Percentiles rank a stretch among this genome's conserved stretches.
Conservation (phyloP, 176 grass and related monocot genomes). For the Typha latifolia region DNA sequence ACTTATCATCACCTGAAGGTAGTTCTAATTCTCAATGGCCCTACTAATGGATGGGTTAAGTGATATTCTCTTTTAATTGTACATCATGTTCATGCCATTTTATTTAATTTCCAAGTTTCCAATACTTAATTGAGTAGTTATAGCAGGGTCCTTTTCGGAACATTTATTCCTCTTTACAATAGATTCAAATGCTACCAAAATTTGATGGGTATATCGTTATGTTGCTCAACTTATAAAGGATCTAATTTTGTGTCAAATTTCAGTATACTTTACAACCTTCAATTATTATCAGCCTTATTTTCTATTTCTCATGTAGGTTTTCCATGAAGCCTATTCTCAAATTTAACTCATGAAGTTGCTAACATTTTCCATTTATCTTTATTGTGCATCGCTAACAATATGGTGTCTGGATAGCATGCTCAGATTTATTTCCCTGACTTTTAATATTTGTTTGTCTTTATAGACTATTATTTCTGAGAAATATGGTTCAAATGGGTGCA, state of each 20-base stretch:
- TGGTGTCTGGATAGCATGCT: not conserved
- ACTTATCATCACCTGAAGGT: constrained; percentile 99
- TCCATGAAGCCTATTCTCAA: not conserved
- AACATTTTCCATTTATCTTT: not conserved
- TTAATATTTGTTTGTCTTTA: constrained; percentile 4
- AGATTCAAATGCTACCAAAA: not conserved
- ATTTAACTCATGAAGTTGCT: not conserved
- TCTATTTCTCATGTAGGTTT: not conserved
- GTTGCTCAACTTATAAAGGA: not conserved
- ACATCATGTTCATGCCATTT: not conserved
- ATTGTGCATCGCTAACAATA: not conserved
- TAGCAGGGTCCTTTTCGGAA: not conserved
- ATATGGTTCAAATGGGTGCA: constrained; percentile 58
- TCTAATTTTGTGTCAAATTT: not conserved
- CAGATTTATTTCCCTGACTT: not conserved
- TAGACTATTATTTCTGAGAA: constrained; percentile 75
- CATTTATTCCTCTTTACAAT: not conserved
- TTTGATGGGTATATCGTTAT: not conserved
- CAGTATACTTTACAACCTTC: not conserved
- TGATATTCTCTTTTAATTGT: not conserved
- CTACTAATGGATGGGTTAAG: constrained; percentile 13
- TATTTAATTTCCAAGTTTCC: no score
- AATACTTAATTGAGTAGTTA: not conserved
- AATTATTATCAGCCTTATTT: not conserved
- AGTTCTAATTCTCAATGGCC: not conserved